Percentiles rank a stretch among this genome's conserved stretches.
phyloP scores from a whole-genome alignment of 139 green algal genomes.

The Chlorokybus atmophyticus region DNA sequence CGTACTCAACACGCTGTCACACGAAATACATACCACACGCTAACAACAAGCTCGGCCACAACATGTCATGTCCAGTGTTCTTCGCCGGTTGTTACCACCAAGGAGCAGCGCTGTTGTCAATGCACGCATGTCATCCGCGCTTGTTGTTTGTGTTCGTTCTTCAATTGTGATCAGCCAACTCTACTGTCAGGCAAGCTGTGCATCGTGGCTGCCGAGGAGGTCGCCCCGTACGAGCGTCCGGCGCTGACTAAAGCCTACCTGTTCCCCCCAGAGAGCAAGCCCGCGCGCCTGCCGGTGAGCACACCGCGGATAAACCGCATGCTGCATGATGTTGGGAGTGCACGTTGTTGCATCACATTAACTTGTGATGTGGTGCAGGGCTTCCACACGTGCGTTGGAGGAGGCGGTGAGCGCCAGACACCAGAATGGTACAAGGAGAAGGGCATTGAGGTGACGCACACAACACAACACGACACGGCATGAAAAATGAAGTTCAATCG shows the following conservation, averaged over 20 bases:
- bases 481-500: no score
- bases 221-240: constrained; percentile 63
- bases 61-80: no score
- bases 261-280: constrained; percentile 16
- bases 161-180: no score
- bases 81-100: no score
- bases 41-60: no score
- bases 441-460: constrained; percentile 52
- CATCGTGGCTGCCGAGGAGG: constrained; percentile 7
- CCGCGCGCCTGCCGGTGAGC: constrained; percentile 50
- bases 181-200: no score
- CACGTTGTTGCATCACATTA: background rate
- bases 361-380: constrained; percentile 29
- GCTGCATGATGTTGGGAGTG: background rate
- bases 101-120: no score
- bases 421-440: constrained; percentile 66
- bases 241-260: constrained; percentile 78
- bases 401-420: constrained; percentile 63
- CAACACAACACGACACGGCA: no score
- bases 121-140: no score
- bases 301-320: background rate
- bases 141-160: no score
- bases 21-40: no score
- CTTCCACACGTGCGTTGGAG: constrained; percentile 82
- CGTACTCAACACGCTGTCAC: no score